Percentiles rank a stretch among this genome's conserved stretches.
Evolutionary conservation across 495 filamentous ascomycete species (phyloP).

Genomic region (Penicillium goetzii): DNA sequence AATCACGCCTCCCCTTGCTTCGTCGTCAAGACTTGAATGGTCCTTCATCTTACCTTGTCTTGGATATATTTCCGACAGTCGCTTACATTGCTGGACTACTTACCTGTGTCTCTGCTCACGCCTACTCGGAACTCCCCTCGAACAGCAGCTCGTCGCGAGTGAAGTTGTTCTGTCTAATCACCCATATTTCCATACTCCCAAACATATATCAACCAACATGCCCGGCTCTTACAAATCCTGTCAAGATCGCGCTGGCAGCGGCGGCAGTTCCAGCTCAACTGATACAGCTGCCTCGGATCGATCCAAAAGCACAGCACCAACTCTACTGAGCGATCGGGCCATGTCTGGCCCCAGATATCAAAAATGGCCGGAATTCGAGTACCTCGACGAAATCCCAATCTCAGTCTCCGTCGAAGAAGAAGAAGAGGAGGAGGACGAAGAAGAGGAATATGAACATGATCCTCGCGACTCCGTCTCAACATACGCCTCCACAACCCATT

Average conservation of each 20-base stretch:
- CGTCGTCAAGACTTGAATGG: neutral
- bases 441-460: slow-evolving; percentile 39
- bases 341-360: slow-evolving; percentile 36
- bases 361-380: slow-evolving; percentile 12
- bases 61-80: slow-evolving; percentile 6
- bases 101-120: neutral
- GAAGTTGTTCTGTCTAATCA: neutral
- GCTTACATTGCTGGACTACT: neutral
- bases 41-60: slow-evolving; percentile 9
- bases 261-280: slow-evolving; percentile 60
- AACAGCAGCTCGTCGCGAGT: neutral
- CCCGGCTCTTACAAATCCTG: slow-evolving; percentile 41
- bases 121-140: neutral
- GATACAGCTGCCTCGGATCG: slow-evolving; percentile 65
- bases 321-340: slow-evolving; percentile 62
- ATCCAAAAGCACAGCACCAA: slow-evolving; percentile 71
- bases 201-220: slow-evolving; percentile 29
- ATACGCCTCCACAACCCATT: slow-evolving; percentile 74
- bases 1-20: neutral
- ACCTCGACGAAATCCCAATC: slow-evolving; percentile 31
- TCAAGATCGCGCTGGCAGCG: slow-evolving; percentile 32
- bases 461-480: slow-evolving; percentile 74
- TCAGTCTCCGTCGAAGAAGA: slow-evolving; percentile 39
- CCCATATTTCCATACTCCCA: neutral
- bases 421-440: slow-evolving; percentile 49